Evolutionary conservation across 164 flowering plant genomes (phyloP).

Genomic region (Buxus sempervirens): DNA sequence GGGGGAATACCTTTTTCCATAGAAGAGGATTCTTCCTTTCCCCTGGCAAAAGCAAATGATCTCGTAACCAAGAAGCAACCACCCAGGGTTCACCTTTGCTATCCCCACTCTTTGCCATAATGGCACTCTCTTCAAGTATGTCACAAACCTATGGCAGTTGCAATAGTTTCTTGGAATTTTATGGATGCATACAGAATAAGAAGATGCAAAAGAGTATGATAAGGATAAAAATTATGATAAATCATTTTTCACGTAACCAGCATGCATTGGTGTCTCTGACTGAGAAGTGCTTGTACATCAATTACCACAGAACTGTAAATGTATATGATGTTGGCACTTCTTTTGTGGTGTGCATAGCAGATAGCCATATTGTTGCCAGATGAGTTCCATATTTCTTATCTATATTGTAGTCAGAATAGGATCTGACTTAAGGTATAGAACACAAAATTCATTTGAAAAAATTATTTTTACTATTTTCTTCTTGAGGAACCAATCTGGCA

Average conservation of each 20-base stretch:
- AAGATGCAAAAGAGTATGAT: not conserved
- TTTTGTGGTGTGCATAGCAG: too few relatives aligned
- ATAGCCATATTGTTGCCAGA: not conserved
- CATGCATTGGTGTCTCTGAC: not conserved
- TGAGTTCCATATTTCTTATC: not conserved
- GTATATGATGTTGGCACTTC: too few relatives aligned
- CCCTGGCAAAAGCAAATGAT: slow-evolving; percentile 79
- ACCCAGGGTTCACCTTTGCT: slow-evolving; percentile 76
- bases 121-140: slow-evolving; percentile 81
- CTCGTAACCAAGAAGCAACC: slow-evolving; percentile 79
- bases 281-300: not conserved
- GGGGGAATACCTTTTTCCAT: slow-evolving; percentile 75
- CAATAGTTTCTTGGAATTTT: slow-evolving; percentile 4
- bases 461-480: too few relatives aligned
- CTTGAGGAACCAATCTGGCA: too few relatives aligned
- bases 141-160: slow-evolving; percentile 70
- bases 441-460: not conserved
- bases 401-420: not conserved
- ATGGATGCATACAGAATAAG: not conserved
- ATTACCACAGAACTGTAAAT: too few relatives aligned
- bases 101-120: slow-evolving; percentile 38
- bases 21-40: slow-evolving; percentile 71
- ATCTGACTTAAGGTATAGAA: not conserved
- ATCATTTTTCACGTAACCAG: not conserved
- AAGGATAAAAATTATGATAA: not conserved